Conservation (phyloP, 2,329 filamentous ascomycete genomes). For the Colletotrichum sidae region DNA sequence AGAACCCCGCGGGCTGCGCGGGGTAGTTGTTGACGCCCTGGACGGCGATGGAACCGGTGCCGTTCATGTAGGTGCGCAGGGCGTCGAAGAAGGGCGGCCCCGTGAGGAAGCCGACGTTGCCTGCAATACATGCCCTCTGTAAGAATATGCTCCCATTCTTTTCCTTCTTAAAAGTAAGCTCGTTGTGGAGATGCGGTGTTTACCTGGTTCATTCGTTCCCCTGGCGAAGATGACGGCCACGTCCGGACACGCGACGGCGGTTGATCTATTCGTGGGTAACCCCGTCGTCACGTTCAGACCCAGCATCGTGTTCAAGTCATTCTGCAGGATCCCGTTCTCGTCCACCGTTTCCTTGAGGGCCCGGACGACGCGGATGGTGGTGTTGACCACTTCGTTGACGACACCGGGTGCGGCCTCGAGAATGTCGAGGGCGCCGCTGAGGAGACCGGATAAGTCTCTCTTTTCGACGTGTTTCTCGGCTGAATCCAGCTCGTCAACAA, state of each 20-base stretch:
- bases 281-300: conserved; percentile 27
- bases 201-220: conserved; percentile 38
- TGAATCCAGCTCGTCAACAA: no score
- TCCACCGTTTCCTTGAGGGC: conserved; percentile 34
- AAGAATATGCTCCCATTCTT: neutral
- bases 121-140: conserved; percentile 25
- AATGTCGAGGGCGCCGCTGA: conserved; percentile 30
- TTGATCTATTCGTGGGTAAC: conserved; percentile 7
- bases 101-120: conserved; percentile 45
- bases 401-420: conserved; percentile 27
- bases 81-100: conserved; percentile 44
- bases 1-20: conserved; percentile 19
- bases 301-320: conserved; percentile 31
- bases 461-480: neutral
- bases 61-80: conserved; percentile 39
- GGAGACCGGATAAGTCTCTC: conserved; percentile 25
- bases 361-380: conserved; percentile 32
- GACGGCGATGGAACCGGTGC: conserved; percentile 39
- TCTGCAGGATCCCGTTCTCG: conserved; percentile 30
- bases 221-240: conserved; percentile 36
- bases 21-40: conserved; percentile 43
- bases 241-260: conserved; percentile 29
- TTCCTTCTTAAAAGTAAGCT: neutral
- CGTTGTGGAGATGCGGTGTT: neutral
- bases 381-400: conserved; percentile 29